Percentiles rank a stretch among this genome's conserved stretches.
Conservation (phyloP, 805 yeast genomes). For the Ogataea dorogensis region DNA sequence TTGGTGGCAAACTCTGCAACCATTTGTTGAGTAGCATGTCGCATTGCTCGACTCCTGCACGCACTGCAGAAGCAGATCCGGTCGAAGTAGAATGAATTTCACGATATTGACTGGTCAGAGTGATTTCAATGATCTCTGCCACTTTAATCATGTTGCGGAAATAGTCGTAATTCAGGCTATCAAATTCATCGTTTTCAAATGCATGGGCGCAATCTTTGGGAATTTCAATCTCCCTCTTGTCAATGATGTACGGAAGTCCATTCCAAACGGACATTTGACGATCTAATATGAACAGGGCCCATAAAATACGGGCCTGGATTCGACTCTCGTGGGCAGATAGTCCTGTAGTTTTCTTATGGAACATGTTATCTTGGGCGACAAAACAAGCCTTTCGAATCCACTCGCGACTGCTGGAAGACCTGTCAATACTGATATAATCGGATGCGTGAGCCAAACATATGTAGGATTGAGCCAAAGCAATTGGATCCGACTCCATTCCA, state of each 20-base stretch:
- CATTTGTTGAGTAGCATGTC: slow-evolving; percentile 74
- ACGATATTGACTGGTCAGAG: neutral
- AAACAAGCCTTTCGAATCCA: slow-evolving; percentile 72
- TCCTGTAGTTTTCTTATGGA: slow-evolving; percentile 24
- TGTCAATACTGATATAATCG: slow-evolving; percentile 43
- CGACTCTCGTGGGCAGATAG: slow-evolving; percentile 27
- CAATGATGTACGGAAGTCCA: slow-evolving; percentile 68
- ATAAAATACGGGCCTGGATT: slow-evolving; percentile 65
- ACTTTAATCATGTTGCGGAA: slow-evolving; percentile 13
- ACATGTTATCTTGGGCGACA: slow-evolving; percentile 72
- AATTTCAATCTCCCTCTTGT: slow-evolving; percentile 70
- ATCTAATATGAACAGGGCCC: slow-evolving; percentile 68
- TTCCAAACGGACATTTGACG: slow-evolving; percentile 51
- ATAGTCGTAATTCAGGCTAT: neutral
- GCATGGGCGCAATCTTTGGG: slow-evolving; percentile 22
- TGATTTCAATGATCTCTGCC: slow-evolving; percentile 16
- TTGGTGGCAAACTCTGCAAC: slow-evolving; percentile 64
- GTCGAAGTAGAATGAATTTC: no score
- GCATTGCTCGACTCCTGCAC: slow-evolving; percentile 46
- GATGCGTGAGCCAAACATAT: slow-evolving; percentile 14
- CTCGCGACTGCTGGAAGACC: slow-evolving; percentile 27
- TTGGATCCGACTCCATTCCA: slow-evolving; percentile 62
- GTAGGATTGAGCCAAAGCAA: slow-evolving; percentile 23
- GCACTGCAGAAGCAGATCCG: no score
- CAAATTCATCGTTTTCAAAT: slow-evolving; percentile 3